Evolutionary conservation across 2,329 filamentous ascomycete genomes (phyloP).

Genomic region (Trichoderma aggressivum): DNA sequence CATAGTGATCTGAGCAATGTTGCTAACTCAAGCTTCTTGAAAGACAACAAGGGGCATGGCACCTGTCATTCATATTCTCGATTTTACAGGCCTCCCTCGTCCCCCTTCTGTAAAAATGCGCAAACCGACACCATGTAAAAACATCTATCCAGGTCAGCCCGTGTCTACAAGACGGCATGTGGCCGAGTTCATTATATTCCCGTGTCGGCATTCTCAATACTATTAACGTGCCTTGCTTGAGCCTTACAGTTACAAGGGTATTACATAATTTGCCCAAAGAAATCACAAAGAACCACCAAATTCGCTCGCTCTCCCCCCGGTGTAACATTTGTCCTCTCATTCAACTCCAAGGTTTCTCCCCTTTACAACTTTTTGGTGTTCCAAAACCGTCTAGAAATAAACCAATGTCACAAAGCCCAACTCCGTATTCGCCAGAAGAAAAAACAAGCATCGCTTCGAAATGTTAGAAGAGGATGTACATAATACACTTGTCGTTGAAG

Average conservation of each 20-base stretch:
- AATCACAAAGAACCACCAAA: background rate
- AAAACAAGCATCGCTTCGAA: background rate
- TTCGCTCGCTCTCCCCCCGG: background rate
- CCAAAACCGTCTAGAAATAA: background rate
- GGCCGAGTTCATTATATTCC: background rate
- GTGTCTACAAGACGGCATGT: background rate
- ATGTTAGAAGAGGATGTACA: conserved; percentile 5
- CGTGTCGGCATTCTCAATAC: background rate
- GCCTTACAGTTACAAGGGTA: conserved; percentile 1
- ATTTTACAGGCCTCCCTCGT: background rate
- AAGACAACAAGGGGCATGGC: background rate
- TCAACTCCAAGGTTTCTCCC: background rate
- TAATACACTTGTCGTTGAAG: conserved; percentile 8
- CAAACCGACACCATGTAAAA: background rate
- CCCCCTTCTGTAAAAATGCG: background rate
- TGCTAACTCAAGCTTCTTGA: background rate
- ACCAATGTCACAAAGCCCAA: background rate
- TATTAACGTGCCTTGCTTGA: background rate
- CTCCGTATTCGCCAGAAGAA: conserved; percentile 5
- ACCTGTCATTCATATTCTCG: background rate
- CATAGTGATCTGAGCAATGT: background rate
- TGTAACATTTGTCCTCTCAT: background rate
- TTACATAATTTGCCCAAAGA: background rate
- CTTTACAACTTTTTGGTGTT: background rate
- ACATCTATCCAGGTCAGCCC: background rate